Evolutionary conservation across 495 filamentous ascomycete species (phyloP).

Genomic region (Aspergillus bridgeri): DNA sequence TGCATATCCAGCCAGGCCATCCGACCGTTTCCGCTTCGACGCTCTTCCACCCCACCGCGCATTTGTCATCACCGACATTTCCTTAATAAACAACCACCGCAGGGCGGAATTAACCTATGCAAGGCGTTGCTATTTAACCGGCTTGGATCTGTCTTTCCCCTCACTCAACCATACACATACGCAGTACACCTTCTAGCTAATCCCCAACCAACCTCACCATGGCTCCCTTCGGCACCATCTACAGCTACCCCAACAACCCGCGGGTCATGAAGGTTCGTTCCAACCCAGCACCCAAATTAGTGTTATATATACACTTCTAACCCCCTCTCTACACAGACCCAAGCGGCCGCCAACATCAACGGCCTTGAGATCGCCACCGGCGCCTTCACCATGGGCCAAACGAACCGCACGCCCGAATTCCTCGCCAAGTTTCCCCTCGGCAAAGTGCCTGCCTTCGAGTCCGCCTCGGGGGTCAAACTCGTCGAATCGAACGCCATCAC

Average conservation of each 20-base stretch:
- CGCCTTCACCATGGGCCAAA: slow-evolving; percentile 41
- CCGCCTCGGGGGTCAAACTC: slow-evolving; percentile 48
- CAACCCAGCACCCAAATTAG: no score
- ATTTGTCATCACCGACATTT: background rate
- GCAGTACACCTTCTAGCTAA: no score
- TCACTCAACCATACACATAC: no score
- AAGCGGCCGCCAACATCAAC: slow-evolving; percentile 52
- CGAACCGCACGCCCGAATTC: slow-evolving; percentile 50
- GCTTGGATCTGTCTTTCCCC: no score
- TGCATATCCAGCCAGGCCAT: no score
- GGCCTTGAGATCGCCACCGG: slow-evolving; percentile 42
- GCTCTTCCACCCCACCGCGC: background rate
- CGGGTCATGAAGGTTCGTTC: slow-evolving; percentile 45
- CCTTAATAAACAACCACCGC: background rate
- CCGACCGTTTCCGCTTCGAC: background rate
- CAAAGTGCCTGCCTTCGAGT: slow-evolving; percentile 57
- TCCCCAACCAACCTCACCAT: slow-evolving; percentile 27
- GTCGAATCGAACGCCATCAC: slow-evolving; percentile 56
- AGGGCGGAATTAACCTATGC: no score
- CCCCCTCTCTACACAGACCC: slow-evolving; percentile 36
- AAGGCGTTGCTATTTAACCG: background rate
- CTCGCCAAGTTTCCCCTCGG: slow-evolving; percentile 59
- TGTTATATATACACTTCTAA: background rate
- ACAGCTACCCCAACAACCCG: slow-evolving; percentile 42
- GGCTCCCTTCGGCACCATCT: slow-evolving; percentile 54